Base-by-base conservation (phyloP, 164 flowering plant genomes). In the Vitis riparia region DNA sequence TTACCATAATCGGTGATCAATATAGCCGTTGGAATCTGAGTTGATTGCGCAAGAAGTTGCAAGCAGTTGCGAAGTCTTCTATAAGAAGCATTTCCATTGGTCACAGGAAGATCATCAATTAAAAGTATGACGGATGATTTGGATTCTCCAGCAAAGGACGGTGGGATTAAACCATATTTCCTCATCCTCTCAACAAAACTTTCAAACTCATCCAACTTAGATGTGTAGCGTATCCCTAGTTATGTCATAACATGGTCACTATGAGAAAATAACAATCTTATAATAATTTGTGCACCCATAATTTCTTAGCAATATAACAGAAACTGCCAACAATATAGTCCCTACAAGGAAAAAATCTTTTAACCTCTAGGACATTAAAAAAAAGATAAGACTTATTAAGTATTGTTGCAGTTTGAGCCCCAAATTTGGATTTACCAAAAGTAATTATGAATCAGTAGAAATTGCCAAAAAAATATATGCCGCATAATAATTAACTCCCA, bases 181-280 rank as follows among this genome's bases (percentile, higher is more conserved):
- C 92, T 84, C 59, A 83, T 78, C 77, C 86, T 84, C 73, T 90
- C 99, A 67, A 93, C 88, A 80, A 91, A 93, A 69, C 65, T 76
- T 74, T 89, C 91, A 78, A 95, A 93, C 73, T 93, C 97, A 61
- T 95, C 97, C 87, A 95, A 70, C 86, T 95, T 95, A 23, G 98
- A 95, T 69, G 76, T 85, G 83, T 95, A 95, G 9, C 68, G 75
- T 52, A 82, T 65, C 62, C 94, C 99, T 94, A 73, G 51, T 14
- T 8, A 62, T 23, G 74, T 13, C 49, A 67, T 47, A 44, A 23
- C 51, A 50, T 12, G 66, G 5, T 55, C 58, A 62, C 2, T 23
- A 68, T 60, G 13, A 72, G 68, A 30, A 63, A 29, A 3, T 13
- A 51, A 19, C 11, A 27, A 9, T 9, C n/a, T 17, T 37, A 37